Conservation (phyloP, 1,284 basidiomycete species). For the Gastroboletus turbinatus region DNA sequence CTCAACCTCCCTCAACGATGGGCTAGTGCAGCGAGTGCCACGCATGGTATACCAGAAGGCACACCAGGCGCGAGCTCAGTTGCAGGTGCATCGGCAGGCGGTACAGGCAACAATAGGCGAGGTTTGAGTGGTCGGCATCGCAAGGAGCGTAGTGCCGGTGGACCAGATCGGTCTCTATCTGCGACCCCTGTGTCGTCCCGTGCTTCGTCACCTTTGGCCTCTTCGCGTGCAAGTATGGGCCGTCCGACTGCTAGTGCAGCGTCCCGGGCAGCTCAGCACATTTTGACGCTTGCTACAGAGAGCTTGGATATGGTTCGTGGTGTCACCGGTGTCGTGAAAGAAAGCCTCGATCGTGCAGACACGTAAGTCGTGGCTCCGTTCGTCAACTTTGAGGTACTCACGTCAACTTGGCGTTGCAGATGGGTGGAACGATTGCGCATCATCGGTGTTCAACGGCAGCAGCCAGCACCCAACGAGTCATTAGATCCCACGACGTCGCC, state of each 20-base stretch:
- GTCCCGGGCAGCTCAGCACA: slow-evolving; percentile 73
- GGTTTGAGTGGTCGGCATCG: slow-evolving; percentile 19
- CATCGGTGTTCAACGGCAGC: slow-evolving; percentile 67
- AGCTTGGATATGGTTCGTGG: slow-evolving; percentile 89
- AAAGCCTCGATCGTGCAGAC: slow-evolving; percentile 86
- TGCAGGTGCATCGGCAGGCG: slow-evolving; percentile 41
- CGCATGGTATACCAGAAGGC: slow-evolving; percentile 26
- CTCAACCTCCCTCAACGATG: slow-evolving; percentile 80
- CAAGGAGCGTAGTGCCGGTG: slow-evolving; percentile 33
- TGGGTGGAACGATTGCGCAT: slow-evolving; percentile 80
- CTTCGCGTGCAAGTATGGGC: slow-evolving; percentile 23
- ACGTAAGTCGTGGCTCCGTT: slow-evolving; percentile 51
- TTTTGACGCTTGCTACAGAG: slow-evolving; percentile 85
- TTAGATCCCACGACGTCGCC: slow-evolving; percentile 9
- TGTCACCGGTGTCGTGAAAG: slow-evolving; percentile 84
- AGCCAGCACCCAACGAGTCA: slow-evolving; percentile 16
- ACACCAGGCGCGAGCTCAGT: slow-evolving; percentile 29
- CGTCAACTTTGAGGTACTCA: slow-evolving; percentile 2
- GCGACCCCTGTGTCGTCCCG: slow-evolving; percentile 33
- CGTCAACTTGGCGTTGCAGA: slow-evolving; percentile 35
- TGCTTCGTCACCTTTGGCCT: slow-evolving; percentile 29
- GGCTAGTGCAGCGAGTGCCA: slow-evolving; percentile 42
- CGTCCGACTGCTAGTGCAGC: slow-evolving; percentile 55
- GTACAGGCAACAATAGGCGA: slow-evolving; percentile 27
- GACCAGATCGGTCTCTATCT: slow-evolving; percentile 31